These are phyloP conservation scores for Paracoccidioides brasiliensis DNA, from an alignment of 2,329 filamentous ascomycete species.

Conservation along the genomic window DNA sequence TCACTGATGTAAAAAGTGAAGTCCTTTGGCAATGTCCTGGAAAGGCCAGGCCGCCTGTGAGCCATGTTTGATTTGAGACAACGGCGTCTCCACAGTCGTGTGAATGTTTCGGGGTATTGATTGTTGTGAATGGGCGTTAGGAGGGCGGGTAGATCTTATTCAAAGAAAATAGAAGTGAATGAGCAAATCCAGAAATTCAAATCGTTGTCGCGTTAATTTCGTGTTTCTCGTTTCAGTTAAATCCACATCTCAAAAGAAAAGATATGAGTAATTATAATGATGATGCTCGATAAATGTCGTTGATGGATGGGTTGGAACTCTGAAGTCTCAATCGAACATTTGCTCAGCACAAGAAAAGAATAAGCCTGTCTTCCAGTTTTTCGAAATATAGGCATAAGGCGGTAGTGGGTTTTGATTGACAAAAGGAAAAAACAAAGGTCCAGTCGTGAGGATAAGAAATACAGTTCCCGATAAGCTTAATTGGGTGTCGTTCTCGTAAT, in stretches of 20 bases:
- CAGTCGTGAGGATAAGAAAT: neutral
- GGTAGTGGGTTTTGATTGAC: neutral
- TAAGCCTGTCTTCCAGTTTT: neutral
- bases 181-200: neutral
- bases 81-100: neutral
- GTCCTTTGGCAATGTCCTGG: constrained; percentile 35
- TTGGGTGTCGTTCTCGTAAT: neutral
- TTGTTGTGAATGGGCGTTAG: neutral
- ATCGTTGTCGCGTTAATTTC: constrained; percentile 3
- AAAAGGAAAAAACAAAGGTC: neutral
- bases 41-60: constrained; percentile 27
- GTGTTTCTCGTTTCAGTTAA: neutral
- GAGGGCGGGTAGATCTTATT: neutral
- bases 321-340: neutral
- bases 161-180: neutral
- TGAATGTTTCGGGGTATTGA: neutral
- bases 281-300: neutral
- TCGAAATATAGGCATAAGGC: neutral
- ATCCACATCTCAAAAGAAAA: neutral
- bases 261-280: neutral
- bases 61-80: constrained; percentile 20
- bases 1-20: constrained; percentile 30
- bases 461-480: neutral
- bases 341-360: neutral
- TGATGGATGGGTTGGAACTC: neutral